Percentiles rank a stretch among this genome's conserved stretches.
Conservation (phyloP, 768 basidiomycete species). For the Rhodocollybia butyracea region DNA sequence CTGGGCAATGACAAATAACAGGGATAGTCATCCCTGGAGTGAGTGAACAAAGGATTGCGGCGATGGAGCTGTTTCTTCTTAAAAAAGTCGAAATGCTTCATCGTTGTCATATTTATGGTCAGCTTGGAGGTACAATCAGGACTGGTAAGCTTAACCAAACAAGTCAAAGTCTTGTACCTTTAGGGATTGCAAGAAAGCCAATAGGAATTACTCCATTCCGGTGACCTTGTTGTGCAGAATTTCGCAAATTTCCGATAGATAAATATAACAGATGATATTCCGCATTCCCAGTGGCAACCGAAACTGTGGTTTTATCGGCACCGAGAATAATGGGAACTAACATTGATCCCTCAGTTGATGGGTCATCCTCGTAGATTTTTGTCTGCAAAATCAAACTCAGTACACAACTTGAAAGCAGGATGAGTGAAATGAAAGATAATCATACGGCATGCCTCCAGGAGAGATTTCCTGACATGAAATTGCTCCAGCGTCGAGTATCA, state of each 20-base stretch:
- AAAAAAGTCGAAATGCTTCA: conserved; percentile 8
- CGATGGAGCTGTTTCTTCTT: conserved; percentile 13
- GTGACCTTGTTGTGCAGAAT: conserved; percentile 27
- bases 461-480: conserved; percentile 40
- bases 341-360: conserved; percentile 16
- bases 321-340: conserved; percentile 31
- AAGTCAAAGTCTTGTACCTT: conserved; percentile 26
- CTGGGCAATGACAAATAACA: conserved; percentile 19
- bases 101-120: conserved; percentile 5
- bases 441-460: conserved; percentile 35
- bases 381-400: neutral
- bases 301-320: conserved; percentile 35
- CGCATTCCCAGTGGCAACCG: conserved; percentile 32
- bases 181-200: conserved; percentile 26
- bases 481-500: conserved; percentile 20
- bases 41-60: conserved; percentile 10
- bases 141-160: neutral
- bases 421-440: conserved; percentile 3
- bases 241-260: conserved; percentile 29
- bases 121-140: neutral
- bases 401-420: neutral
- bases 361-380: conserved; percentile 9
- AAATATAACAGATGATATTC: conserved; percentile 34
- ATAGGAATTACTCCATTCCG: no score
- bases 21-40: conserved; percentile 18